Percentiles rank a stretch among this genome's conserved stretches.
These are phyloP conservation scores for Aphanoascus verrucosus DNA, from an alignment of 2,329 filamentous ascomycete genomes.

Conservation along the genomic window DNA sequence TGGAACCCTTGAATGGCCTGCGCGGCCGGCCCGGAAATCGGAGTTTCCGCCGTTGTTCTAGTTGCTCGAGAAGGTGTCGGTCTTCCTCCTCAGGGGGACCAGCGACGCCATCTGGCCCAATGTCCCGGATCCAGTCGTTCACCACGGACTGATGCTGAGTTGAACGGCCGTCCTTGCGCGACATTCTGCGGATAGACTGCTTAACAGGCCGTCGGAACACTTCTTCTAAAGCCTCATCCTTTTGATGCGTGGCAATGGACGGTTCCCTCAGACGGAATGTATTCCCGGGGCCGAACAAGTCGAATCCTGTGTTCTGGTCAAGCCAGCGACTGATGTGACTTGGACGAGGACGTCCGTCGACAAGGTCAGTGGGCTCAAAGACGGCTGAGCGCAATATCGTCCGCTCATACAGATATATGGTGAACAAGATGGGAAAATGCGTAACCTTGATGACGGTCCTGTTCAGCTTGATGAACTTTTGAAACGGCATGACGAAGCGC, in stretches of 20 bases:
- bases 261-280: constrained; percentile 60
- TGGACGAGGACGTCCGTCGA: constrained; percentile 56
- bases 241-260: constrained; percentile 77
- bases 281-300: constrained; percentile 61
- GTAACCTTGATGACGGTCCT: constrained; percentile 84
- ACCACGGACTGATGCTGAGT: constrained; percentile 66
- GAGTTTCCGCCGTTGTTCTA: constrained; percentile 44
- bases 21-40: constrained; percentile 1
- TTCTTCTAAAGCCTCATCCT: constrained; percentile 81
- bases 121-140: constrained; percentile 75
- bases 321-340: constrained; percentile 48
- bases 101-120: constrained; percentile 43
- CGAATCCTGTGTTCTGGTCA: constrained; percentile 46
- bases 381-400: constrained; percentile 63
- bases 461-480: constrained; percentile 73
- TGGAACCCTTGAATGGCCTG: constrained; percentile 16
- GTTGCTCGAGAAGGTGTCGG: constrained; percentile 45
- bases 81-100: constrained; percentile 52
- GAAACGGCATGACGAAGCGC: constrained; percentile 68
- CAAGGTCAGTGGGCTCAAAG: constrained; percentile 72
- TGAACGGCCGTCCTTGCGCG: constrained; percentile 42
- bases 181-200: constrained; percentile 43
- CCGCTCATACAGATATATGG: constrained; percentile 79
- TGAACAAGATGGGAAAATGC: constrained; percentile 76
- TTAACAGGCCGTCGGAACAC: constrained; percentile 66